Evolutionary conservation across 495 filamentous ascomycete species (phyloP), one percentile per base, ranked within the genome.

Genomic region (Cladorrhinum samala): DNA sequence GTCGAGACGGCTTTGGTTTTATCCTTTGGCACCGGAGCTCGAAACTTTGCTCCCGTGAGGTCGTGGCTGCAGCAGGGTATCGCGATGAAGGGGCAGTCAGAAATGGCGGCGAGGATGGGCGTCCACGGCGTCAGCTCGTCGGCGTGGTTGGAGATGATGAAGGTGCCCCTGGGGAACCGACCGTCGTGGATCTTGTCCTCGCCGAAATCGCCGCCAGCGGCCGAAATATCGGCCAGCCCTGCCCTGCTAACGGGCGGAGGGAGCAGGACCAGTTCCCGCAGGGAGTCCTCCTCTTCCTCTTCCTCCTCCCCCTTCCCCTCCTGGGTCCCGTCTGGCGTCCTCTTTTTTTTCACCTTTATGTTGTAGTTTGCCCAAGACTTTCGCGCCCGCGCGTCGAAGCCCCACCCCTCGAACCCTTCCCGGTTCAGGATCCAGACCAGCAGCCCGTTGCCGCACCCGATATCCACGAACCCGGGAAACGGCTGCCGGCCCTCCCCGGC

Each of bases 91-190:
- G 91, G 87, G 46, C 79, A 85, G 14, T 78, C 59, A 17, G 87
- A 88, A 2, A 88, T 72, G 24, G 82, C 80, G 24, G 91, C 89
- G 41, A 98, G 78, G 27, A 96, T 78, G 1, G 93, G 94, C 1
- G 94, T 96, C 93, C 93, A 98, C 3, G 88, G 79, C 1, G 94
- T 97, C 9, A 98, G 75, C 69, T 98, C 90, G 65, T 98, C 93
- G 18, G 93, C 89, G 63, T 97, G 93, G 62, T 97, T 97, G 40
- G 89, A 92, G 54, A 98, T 90, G 49, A 98, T 87, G 61, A 98
- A 98, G 0, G 89, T 95, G 24, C 83, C 82, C 24, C 68, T 62
- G 0, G 80, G 79, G 63, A 96, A 95, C 36, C 75, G 61, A 41
- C 91, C 93, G 27, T 86, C 74, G 56, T 92, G 86, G 36, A 80